These are phyloP conservation scores for Chaetoscypha palmicola DNA, from an alignment of 2,329 filamentous ascomycete genomes.

Conservation along the genomic window DNA sequence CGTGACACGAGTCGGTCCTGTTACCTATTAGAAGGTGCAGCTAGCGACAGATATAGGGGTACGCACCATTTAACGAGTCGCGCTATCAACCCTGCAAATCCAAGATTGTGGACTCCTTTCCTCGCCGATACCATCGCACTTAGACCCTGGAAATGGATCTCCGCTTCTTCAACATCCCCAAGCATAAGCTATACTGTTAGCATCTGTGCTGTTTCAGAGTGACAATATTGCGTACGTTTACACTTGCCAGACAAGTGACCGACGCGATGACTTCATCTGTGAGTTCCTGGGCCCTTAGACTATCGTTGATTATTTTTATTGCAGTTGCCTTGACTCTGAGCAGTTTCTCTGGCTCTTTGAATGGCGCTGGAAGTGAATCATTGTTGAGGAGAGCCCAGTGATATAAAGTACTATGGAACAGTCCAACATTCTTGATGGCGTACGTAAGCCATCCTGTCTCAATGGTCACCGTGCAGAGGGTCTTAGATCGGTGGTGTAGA, in stretches of 20 bases:
- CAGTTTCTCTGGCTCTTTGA: neutral
- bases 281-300: neutral
- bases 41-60: neutral
- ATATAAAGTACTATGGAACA: constrained; percentile 4
- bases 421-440: neutral
- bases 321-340: neutral
- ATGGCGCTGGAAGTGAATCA: neutral
- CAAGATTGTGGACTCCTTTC: neutral
- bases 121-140: constrained; percentile 1
- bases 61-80: constrained; percentile 4
- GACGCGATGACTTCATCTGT: constrained; percentile 3
- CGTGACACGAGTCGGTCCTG: constrained; percentile 4
- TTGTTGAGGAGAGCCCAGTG: constrained; percentile 5
- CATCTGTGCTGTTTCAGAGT: neutral
- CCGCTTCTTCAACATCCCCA: constrained; percentile 3
- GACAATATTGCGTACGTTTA: neutral
- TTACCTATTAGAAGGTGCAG: neutral
- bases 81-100: constrained; percentile 2
- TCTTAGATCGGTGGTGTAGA: constrained; percentile 2
- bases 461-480: constrained; percentile 3
- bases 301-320: constrained; percentile 1
- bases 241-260: constrained; percentile 6
- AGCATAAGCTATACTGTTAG: constrained; percentile 1
- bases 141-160: constrained; percentile 4
- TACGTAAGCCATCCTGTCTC: constrained; percentile 7